phyloP scores from a whole-genome alignment of 1,139 yeast species.

The Suhomyces choctaworum region DNA sequence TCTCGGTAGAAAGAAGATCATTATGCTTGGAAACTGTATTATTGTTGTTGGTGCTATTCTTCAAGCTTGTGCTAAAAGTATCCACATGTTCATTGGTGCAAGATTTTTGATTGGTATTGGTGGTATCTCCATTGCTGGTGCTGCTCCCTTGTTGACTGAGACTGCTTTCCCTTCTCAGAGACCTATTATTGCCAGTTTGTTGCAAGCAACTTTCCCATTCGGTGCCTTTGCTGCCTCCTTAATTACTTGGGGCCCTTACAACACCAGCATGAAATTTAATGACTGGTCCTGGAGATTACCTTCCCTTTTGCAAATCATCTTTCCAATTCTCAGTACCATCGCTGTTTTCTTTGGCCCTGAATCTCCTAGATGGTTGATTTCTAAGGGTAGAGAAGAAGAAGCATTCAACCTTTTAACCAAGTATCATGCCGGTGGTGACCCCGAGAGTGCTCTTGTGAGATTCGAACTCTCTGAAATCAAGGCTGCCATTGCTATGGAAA shows the following conservation, averaged over 20 bases:
- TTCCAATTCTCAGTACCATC: constrained; percentile 27
- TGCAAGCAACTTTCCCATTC: constrained; percentile 42
- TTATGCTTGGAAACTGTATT: constrained; percentile 14
- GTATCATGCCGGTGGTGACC: constrained; percentile 42
- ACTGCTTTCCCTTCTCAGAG: constrained; percentile 50
- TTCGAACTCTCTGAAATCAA: constrained; percentile 35
- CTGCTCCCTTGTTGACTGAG: constrained; percentile 43
- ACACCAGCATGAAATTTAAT: constrained; percentile 25
- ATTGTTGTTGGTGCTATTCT: constrained; percentile 23
- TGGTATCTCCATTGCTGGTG: constrained; percentile 34
- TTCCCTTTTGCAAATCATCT: constrained; percentile 43
- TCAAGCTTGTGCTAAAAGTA: constrained; percentile 41
- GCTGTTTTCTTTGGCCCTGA: constrained; percentile 22
- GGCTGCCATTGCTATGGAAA: constrained; percentile 31
- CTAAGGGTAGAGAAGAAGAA: constrained; percentile 42
- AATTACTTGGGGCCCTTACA: constrained; percentile 41
- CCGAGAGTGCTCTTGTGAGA: constrained; percentile 24
- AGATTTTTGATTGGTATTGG: constrained; percentile 47
- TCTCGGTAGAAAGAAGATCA: constrained; percentile 41
- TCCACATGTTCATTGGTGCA: constrained; percentile 33
- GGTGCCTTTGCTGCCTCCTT: constrained; percentile 60
- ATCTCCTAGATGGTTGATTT: constrained; percentile 25
- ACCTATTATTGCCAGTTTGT: constrained; percentile 43
- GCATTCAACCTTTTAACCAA: constrained; percentile 27
- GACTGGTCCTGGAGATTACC: constrained; percentile 45